Conservation (phyloP, 2,329 filamentous ascomycete genomes). For the Penicillium expansum region DNA sequence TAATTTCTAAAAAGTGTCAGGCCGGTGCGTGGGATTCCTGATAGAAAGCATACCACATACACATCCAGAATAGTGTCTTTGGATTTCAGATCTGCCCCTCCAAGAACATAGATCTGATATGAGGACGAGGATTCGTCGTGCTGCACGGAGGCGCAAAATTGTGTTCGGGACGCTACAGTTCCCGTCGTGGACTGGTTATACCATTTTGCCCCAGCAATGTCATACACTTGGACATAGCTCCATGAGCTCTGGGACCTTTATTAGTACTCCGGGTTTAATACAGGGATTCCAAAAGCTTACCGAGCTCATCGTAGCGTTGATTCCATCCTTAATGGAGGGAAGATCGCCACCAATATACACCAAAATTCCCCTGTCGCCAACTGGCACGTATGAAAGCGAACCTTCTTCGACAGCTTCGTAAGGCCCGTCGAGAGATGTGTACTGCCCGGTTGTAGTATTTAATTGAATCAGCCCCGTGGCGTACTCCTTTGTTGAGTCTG, state of each 20-base stretch:
- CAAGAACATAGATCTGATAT: slow-evolving; percentile 16
- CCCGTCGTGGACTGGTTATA: slow-evolving; percentile 20
- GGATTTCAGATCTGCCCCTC: slow-evolving; percentile 12
- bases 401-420: slow-evolving; percentile 12
- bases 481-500: slow-evolving; percentile 8
- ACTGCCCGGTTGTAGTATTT: slow-evolving; percentile 14
- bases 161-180: slow-evolving; percentile 10
- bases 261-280: neutral
- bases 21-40: too few species aligned
- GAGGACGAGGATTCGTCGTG: slow-evolving; percentile 11
- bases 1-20: slow-evolving; percentile 8
- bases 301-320: slow-evolving; percentile 10
- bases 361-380: slow-evolving; percentile 9
- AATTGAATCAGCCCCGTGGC: slow-evolving; percentile 12
- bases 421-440: slow-evolving; percentile 7
- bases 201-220: slow-evolving; percentile 15
- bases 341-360: slow-evolving; percentile 19
- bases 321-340: slow-evolving; percentile 11
- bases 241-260: slow-evolving; percentile 8
- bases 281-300: neutral
- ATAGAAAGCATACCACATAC: slow-evolving; percentile 1
- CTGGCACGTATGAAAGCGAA: slow-evolving; percentile 12
- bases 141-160: slow-evolving; percentile 16
- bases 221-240: slow-evolving; percentile 15
- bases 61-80: slow-evolving; percentile 7